phyloP scores from a whole-genome alignment of 2,329 filamentous ascomycete genomes.

The Fusarium stilboides region DNA sequence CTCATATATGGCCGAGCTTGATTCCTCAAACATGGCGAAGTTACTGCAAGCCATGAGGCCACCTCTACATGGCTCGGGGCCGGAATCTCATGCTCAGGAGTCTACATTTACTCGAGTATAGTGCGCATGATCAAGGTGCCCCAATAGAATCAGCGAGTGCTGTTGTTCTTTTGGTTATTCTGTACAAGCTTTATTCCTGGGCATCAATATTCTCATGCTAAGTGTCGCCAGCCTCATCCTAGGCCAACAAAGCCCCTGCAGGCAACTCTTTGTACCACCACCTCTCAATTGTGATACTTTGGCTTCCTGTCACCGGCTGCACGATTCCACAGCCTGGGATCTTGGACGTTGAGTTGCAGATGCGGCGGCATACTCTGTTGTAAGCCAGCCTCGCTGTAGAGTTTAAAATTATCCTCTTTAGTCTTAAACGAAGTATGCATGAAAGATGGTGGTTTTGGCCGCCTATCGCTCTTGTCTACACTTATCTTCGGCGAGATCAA shows the following conservation, averaged over 20 bases:
- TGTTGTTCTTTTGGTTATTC: constrained; percentile 3
- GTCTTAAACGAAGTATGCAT: constrained; percentile 8
- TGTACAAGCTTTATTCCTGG: constrained; percentile 2
- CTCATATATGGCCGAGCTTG: background rate
- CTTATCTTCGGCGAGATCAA: background rate
- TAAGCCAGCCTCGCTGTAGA: constrained; percentile 17
- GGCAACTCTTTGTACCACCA: constrained; percentile 34
- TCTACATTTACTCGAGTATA: background rate
- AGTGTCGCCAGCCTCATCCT: constrained; percentile 11
- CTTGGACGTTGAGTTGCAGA: constrained; percentile 8
- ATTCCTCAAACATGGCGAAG: constrained; percentile 10
- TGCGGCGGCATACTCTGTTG: constrained; percentile 14
- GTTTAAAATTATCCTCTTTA: constrained; percentile 1
- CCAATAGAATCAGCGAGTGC: background rate
- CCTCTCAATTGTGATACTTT: constrained; percentile 29
- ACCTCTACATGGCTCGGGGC: background rate
- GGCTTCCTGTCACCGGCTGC: constrained; percentile 28
- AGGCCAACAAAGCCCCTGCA: constrained; percentile 18
- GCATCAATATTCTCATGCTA: constrained; percentile 13
- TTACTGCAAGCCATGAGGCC: constrained; percentile 32
- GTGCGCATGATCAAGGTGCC: background rate
- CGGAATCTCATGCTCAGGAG: background rate
- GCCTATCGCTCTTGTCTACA: constrained; percentile 10
- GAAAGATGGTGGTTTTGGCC: constrained; percentile 13
- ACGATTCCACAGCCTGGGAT: constrained; percentile 11